Conservation (phyloP, 306 rosid species). For the Castanospermum australe region DNA sequence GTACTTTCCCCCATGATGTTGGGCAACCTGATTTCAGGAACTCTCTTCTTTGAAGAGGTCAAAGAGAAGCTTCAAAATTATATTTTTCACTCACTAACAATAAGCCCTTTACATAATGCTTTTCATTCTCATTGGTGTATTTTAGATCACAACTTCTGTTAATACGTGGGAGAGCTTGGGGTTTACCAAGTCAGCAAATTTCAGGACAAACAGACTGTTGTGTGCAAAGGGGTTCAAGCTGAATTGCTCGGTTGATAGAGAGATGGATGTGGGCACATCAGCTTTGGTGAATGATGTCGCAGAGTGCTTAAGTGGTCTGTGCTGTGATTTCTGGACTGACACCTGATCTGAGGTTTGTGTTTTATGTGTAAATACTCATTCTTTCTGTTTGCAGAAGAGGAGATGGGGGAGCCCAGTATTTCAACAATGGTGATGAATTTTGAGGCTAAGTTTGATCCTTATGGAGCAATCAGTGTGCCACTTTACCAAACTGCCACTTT, state of each 20-base stretch:
- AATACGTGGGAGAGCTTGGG: slow-evolving; percentile 40
- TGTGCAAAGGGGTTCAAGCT: slow-evolving; percentile 39
- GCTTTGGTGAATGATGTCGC: slow-evolving; percentile 44
- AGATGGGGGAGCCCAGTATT: slow-evolving; percentile 57
- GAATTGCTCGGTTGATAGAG: slow-evolving; percentile 54
- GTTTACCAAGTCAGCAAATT: slow-evolving; percentile 26
- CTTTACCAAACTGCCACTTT: slow-evolving; percentile 95
- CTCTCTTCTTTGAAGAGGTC: background rate
- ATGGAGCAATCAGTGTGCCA: slow-evolving; percentile 67
- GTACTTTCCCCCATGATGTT: background rate
- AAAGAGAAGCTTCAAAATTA: slow-evolving; percentile 4
- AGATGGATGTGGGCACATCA: slow-evolving; percentile 53
- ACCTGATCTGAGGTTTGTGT: background rate
- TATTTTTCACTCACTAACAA: background rate
- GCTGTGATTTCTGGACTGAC: background rate
- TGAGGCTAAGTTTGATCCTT: slow-evolving; percentile 79
- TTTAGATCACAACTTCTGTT: slow-evolving; percentile 42
- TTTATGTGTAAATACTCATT: slow-evolving; percentile 16
- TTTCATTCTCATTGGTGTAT: slow-evolving; percentile 27
- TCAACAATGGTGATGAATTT: slow-evolving; percentile 81
- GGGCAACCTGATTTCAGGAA: slow-evolving; percentile 10
- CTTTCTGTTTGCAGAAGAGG: slow-evolving; percentile 45
- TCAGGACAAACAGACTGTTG: slow-evolving; percentile 31
- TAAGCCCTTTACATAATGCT: background rate
- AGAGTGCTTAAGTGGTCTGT: slow-evolving; percentile 48